These are phyloP conservation scores for Colletotrichum trifolii DNA, from an alignment of 2,329 filamentous ascomycete species.

Conservation along the genomic window DNA sequence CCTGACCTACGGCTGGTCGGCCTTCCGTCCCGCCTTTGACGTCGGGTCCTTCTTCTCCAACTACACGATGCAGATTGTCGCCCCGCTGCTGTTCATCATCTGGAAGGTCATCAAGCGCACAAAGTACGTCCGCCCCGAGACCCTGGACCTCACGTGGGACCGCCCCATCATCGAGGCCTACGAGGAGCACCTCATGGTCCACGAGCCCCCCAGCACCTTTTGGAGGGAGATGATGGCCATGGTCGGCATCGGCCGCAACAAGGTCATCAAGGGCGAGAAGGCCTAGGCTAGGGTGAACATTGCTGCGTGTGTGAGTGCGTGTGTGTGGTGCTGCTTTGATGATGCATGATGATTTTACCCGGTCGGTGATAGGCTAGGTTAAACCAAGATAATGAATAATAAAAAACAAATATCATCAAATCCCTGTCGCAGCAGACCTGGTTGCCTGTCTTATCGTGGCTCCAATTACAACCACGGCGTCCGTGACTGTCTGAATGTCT, in stretches of 20 bases:
- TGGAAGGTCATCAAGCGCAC: conserved; percentile 74
- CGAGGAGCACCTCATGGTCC: conserved; percentile 48
- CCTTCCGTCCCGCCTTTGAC: conserved; percentile 69
- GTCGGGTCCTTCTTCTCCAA: conserved; percentile 71
- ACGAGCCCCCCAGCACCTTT: conserved; percentile 60
- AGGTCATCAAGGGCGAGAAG: conserved; percentile 38
- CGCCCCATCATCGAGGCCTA: conserved; percentile 68
- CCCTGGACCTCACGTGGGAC: conserved; percentile 69
- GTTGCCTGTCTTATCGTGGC: too few species aligned
- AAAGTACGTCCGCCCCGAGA: conserved; percentile 63
- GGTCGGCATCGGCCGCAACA: conserved; percentile 50
- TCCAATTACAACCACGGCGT: too few species aligned
- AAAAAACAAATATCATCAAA: too few species aligned
- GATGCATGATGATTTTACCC: too few species aligned
- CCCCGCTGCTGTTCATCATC: conserved; percentile 63
- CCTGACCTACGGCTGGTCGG: conserved; percentile 72
- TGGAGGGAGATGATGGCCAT: conserved; percentile 65
- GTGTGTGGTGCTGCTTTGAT: neutral
- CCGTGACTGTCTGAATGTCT: too few species aligned
- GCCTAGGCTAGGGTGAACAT: conserved; percentile 1
- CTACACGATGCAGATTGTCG: conserved; percentile 72
- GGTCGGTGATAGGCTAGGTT: too few species aligned
- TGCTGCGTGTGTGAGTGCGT: neutral
- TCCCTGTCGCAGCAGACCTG: too few species aligned
- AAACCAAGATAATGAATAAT: too few species aligned